Evolutionary conservation across 768 basidiomycete genomes (phyloP).

Genomic region (Coprinellus micaceus): DNA sequence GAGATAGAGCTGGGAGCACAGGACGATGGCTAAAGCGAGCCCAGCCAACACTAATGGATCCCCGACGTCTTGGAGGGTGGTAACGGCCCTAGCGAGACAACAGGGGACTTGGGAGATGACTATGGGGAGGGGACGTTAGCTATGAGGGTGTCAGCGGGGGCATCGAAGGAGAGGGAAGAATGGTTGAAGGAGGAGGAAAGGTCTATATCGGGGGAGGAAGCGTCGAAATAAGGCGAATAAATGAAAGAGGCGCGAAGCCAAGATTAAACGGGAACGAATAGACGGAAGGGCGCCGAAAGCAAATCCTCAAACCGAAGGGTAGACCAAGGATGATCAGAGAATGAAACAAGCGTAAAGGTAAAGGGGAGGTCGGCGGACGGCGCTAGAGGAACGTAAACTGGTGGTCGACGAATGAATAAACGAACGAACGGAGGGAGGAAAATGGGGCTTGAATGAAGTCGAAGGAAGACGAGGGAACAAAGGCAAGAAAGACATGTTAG

Average conservation of each 20-base stretch:
- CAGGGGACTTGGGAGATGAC: conserved; percentile 36
- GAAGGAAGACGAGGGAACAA: too few species aligned
- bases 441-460: too few species aligned
- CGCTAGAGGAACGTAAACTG: too few species aligned
- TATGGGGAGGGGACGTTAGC: conserved; percentile 22
- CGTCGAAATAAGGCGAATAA: conserved; percentile 32
- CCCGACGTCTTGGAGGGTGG: conserved; percentile 34
- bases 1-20: conserved; percentile 32
- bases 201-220: conserved; percentile 18
- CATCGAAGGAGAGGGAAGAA: background rate
- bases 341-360: background rate
- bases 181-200: background rate
- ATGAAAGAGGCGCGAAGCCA: conserved; percentile 30
- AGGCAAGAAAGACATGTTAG: too few species aligned
- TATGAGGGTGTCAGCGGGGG: conserved; percentile 26
- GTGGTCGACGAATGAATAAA: too few species aligned
- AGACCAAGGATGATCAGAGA: background rate
- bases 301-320: conserved; percentile 17
- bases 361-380: too few species aligned
- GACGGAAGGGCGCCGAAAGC: conserved; percentile 26
- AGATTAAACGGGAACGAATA: conserved; percentile 17
- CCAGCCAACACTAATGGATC: too few species aligned
- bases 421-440: too few species aligned
- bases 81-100: conserved; percentile 26
- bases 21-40: conserved; percentile 28